Conservation (phyloP, 805 yeast genomes). For the Henningerozyma blattae region DNA sequence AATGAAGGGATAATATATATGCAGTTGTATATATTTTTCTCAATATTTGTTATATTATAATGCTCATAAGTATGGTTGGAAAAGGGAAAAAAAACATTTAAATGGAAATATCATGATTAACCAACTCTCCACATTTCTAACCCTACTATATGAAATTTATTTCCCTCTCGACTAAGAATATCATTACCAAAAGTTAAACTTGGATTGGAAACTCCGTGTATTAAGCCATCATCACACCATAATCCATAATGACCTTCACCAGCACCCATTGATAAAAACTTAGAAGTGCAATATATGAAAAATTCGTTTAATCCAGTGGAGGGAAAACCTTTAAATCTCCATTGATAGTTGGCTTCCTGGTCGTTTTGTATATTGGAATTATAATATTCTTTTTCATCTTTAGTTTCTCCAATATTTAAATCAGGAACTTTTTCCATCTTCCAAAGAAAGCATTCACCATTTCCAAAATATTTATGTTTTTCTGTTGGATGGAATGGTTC, state of each 20-base stretch:
- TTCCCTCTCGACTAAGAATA: slow-evolving; percentile 45
- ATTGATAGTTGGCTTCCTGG: no score
- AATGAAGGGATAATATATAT: no score
- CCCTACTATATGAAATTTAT: slow-evolving; percentile 60
- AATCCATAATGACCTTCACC: slow-evolving; percentile 89
- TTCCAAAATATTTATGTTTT: slow-evolving; percentile 69
- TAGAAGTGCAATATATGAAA: slow-evolving; percentile 67
- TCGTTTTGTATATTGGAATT: slow-evolving; percentile 1
- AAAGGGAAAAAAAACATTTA: no score
- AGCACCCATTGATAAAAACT: slow-evolving; percentile 76
- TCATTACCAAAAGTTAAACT: slow-evolving; percentile 89
- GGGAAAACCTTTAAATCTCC: slow-evolving; percentile 68
- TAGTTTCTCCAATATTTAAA: slow-evolving; percentile 4
- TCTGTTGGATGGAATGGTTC: slow-evolving; percentile 65
- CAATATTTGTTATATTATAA: no score
- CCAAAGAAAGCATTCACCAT: slow-evolving; percentile 94
- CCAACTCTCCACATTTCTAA: slow-evolving; percentile 82
- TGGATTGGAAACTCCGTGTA: slow-evolving; percentile 64
- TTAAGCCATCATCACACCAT: slow-evolving; percentile 68
- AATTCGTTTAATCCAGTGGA: slow-evolving; percentile 84
- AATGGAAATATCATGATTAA: no score
- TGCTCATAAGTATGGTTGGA: no score
- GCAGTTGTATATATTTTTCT: no score
- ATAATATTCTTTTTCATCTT: slow-evolving; percentile 6
- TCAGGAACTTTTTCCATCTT: slow-evolving; percentile 40